Percentiles rank a stretch among this genome's conserved stretches.
Conservation (phyloP, 345 rosid species). For the Eucalyptus globulus region DNA sequence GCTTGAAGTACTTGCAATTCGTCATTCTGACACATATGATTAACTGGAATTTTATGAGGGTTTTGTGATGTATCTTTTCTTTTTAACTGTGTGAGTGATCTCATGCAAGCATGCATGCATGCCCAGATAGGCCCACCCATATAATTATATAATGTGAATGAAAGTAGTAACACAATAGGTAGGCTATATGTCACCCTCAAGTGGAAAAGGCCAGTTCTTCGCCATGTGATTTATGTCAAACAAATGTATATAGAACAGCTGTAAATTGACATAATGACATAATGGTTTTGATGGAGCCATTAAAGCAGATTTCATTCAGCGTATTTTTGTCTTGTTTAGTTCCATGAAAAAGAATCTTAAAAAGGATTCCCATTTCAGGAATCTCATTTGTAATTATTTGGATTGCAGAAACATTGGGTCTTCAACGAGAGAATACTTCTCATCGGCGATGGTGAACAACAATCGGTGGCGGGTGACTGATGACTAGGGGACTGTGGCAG, state of each 20-base stretch:
- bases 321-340: neutral
- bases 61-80: neutral
- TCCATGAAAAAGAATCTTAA: neutral
- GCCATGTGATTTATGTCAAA: neutral
- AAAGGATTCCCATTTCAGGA: neutral
- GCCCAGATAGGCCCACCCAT: neutral
- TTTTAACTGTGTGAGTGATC: neutral
- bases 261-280: neutral
- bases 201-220: neutral
- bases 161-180: neutral
- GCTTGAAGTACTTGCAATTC: neutral
- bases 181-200: neutral
- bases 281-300: neutral
- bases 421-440: neutral
- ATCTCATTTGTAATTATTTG: neutral
- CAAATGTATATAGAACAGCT: neutral
- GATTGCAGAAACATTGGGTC: neutral
- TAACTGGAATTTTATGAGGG: neutral
- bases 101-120: neutral
- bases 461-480: neutral
- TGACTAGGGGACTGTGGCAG: neutral
- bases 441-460: neutral
- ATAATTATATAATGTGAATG: neutral
- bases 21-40: neutral
- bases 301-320: neutral